These are phyloP conservation scores for Tricholoma hemisulphureum DNA, from an alignment of 768 basidiomycete genomes.

Conservation along the genomic window DNA sequence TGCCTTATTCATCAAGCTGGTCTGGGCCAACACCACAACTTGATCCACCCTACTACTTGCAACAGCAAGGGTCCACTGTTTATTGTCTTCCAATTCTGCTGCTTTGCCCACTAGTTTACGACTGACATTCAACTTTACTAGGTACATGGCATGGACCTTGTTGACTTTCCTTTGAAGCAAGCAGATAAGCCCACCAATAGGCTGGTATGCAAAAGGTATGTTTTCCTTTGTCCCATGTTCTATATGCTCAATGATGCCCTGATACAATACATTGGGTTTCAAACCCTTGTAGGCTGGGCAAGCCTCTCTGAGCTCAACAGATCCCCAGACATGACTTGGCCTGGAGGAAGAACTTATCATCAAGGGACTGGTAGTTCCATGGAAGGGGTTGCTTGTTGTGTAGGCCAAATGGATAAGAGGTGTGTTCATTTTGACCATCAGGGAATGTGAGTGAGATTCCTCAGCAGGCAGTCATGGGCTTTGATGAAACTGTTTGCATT, in stretches of 20 bases:
- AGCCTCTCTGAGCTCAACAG: background rate
- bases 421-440: background rate
- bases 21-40: slow-evolving; percentile 7
- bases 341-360: no score
- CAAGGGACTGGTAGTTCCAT: no score
- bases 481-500: no score
- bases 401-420: background rate
- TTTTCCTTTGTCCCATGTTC: slow-evolving; percentile 5
- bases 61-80: slow-evolving; percentile 12
- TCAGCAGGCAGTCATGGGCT: background rate
- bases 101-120: background rate
- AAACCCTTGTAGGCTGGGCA: background rate
- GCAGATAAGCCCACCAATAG: slow-evolving; percentile 7
- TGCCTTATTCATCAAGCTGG: slow-evolving; percentile 6
- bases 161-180: slow-evolving; percentile 1
- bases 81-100: background rate
- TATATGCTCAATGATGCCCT: background rate
- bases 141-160: slow-evolving; percentile 2
- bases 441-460: background rate
- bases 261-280: background rate
- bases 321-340: background rate
- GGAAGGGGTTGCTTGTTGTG: background rate
- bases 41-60: slow-evolving; percentile 11
- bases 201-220: slow-evolving; percentile 3
- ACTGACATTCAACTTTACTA: slow-evolving; percentile 6